Percentiles rank a stretch among this genome's conserved stretches.
Evolutionary conservation across 2,329 filamentous ascomycete genomes (phyloP).

Genomic region (Cladobotryum protrusum): DNA sequence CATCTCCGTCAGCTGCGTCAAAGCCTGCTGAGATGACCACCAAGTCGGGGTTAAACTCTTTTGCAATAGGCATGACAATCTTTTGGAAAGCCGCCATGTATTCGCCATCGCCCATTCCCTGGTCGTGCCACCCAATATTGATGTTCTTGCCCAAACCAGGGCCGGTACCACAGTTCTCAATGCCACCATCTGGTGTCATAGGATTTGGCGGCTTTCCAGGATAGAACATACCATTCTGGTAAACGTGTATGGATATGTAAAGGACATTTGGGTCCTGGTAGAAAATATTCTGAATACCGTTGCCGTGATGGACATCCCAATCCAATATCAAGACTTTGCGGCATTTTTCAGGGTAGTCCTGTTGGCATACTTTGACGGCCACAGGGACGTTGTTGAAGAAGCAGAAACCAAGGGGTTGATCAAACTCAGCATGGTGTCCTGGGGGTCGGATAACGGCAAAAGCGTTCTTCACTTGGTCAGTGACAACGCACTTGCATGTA

Average conservation of each 20-base stretch:
- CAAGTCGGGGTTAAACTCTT: conserved; percentile 88
- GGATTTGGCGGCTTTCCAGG: conserved; percentile 58
- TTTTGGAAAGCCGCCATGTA: conserved; percentile 96
- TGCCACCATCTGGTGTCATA: conserved; percentile 53
- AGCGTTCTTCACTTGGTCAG: conserved; percentile 80
- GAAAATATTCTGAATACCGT: conserved; percentile 94
- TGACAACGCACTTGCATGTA: conserved; percentile 85
- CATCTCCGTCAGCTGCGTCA: conserved; percentile 88
- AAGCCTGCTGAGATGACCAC: conserved; percentile 96
- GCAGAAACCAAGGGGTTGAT: conserved; percentile 88
- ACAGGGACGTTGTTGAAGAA: conserved; percentile 97
- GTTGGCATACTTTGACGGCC: conserved; percentile 80
- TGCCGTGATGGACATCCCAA: conserved; percentile 79
- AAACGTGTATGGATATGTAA: conserved; percentile 92
- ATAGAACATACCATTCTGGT: conserved; percentile 78
- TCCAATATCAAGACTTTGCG: conserved; percentile 90
- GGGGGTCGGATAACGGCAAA: conserved; percentile 94
- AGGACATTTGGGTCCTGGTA: conserved; percentile 91
- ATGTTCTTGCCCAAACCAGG: conserved; percentile 55
- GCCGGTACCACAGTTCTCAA: conserved; percentile 53
- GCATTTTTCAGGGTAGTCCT: conserved; percentile 70
- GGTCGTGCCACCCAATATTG: conserved; percentile 61
- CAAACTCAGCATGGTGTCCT: conserved; percentile 87
- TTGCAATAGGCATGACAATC: conserved; percentile 91
- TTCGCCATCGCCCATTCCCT: conserved; percentile 90